These are phyloP conservation scores for Mortierella sp. DNA, from an alignment of 371 early-diverging fungal genomes.

Conservation along the genomic window DNA sequence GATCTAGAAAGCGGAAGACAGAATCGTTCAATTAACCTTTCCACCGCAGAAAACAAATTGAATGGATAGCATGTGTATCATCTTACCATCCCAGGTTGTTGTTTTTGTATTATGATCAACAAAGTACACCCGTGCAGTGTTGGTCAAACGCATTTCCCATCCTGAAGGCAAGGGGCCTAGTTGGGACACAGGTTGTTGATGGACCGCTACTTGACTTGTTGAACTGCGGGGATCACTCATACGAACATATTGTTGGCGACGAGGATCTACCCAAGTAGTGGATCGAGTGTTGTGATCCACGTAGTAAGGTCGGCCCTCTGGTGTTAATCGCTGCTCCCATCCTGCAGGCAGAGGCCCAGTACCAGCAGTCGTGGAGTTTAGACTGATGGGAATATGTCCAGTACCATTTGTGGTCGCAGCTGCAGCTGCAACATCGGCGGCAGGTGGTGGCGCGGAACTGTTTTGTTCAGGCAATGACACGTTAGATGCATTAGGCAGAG, in stretches of 20 bases:
- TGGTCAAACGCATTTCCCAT: conserved; percentile 97
- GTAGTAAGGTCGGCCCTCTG: conserved; percentile 95
- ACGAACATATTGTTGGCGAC: conserved; percentile 74
- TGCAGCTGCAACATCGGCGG: conserved; percentile 41
- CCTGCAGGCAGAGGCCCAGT: conserved; percentile 94
- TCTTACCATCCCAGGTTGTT: conserved; percentile 93
- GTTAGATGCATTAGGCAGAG: conserved; percentile 32
- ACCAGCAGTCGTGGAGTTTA: conserved; percentile 75
- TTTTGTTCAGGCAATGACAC: conserved; percentile 46
- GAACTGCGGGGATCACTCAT: conserved; percentile 57
- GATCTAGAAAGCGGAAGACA: conserved; percentile 71
- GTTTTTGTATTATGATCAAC: conserved; percentile 95
- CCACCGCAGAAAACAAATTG: too few relatives aligned
- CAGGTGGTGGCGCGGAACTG: conserved; percentile 10
- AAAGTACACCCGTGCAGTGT: conserved; percentile 92
- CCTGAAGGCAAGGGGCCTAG: conserved; percentile 93
- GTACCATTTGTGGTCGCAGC: conserved; percentile 38
- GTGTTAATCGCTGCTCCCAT: conserved; percentile 91
- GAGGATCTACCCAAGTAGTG: conserved; percentile 96
- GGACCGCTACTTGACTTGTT: conserved; percentile 72
- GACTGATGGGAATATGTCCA: conserved; percentile 60
- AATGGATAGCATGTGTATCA: background rate
- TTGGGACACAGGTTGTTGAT: conserved; percentile 79
- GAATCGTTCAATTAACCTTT: too few relatives aligned
- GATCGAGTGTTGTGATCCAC: conserved; percentile 98